phyloP scores from a whole-genome alignment of 2,329 filamentous ascomycete genomes.

The Anisogramma anomala region DNA sequence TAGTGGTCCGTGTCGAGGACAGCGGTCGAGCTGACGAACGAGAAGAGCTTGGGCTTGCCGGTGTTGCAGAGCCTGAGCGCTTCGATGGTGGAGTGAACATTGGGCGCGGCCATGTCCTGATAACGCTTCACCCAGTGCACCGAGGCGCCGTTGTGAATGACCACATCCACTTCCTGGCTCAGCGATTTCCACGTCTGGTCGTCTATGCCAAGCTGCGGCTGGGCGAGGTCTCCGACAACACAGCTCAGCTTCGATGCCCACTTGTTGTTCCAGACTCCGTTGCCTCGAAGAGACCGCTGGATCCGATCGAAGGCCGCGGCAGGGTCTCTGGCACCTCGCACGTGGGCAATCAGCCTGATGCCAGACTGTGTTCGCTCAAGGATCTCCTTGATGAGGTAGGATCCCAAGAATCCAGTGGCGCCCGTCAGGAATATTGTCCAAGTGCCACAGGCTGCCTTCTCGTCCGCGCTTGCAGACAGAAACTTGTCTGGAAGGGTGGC shows the following conservation, averaged over 20 bases:
- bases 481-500: constrained; percentile 27
- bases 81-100: constrained; percentile 73
- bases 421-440: constrained; percentile 72
- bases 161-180: constrained; percentile 53
- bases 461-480: constrained; percentile 17
- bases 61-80: constrained; percentile 62
- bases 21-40: constrained; percentile 73
- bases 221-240: constrained; percentile 62
- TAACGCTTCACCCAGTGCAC: constrained; percentile 79
- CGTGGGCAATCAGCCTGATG: constrained; percentile 57
- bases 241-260: constrained; percentile 54
- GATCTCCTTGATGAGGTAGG: constrained; percentile 67
- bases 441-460: constrained; percentile 20
- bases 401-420: constrained; percentile 79
- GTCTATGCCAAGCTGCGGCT: constrained; percentile 63
- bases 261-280: constrained; percentile 63
- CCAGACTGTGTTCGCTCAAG: constrained; percentile 47
- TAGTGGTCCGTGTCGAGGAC: constrained; percentile 76
- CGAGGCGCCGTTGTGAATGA: constrained; percentile 72
- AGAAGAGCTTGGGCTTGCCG: constrained; percentile 67
- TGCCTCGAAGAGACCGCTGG: constrained; percentile 55
- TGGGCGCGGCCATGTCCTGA: constrained; percentile 55
- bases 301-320: constrained; percentile 53
- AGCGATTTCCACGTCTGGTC: constrained; percentile 54
- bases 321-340: constrained; percentile 53